Evolutionary conservation across 2,329 filamentous ascomycete genomes (phyloP).

Genomic region (Seiridium unicorne): DNA sequence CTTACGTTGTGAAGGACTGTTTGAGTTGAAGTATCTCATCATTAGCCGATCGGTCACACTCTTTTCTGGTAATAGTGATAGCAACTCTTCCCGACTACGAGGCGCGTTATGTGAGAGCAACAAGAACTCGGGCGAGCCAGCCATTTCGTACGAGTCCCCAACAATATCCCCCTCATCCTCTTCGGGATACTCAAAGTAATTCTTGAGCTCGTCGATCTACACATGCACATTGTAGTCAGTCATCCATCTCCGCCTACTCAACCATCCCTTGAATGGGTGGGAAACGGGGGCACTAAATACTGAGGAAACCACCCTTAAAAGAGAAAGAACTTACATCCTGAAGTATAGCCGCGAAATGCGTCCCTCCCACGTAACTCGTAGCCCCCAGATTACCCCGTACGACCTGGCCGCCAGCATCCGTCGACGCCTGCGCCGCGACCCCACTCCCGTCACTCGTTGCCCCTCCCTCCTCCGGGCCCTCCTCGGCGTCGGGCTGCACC

Average conservation of each 20-base stretch:
- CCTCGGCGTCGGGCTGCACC: neutral
- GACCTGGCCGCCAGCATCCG: constrained; percentile 35
- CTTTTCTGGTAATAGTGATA: constrained; percentile 46
- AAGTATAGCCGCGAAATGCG: constrained; percentile 59
- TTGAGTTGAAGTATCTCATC: constrained; percentile 51
- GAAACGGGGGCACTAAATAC: no score
- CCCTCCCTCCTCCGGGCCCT: neutral
- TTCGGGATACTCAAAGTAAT: constrained; percentile 52
- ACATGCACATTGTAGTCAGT: constrained; percentile 24
- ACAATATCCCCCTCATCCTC: constrained; percentile 25
- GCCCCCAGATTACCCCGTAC: constrained; percentile 37
- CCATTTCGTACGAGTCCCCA: constrained; percentile 27
- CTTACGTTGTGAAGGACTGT: constrained; percentile 51
- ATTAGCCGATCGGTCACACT: constrained; percentile 48
- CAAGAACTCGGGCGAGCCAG: constrained; percentile 40
- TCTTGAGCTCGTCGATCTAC: constrained; percentile 56
- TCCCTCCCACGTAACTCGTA: constrained; percentile 56
- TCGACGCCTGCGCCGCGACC: neutral
- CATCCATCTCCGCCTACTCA: no score
- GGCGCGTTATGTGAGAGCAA: constrained; percentile 38
- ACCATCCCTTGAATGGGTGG: no score
- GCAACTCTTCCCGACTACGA: constrained; percentile 42
- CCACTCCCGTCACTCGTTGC: neutral
- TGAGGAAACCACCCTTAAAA: no score
- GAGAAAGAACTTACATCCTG: constrained; percentile 47